Evolutionary conservation across 306 rosid species (phyloP).

Genomic region (Dryas drummondii): DNA sequence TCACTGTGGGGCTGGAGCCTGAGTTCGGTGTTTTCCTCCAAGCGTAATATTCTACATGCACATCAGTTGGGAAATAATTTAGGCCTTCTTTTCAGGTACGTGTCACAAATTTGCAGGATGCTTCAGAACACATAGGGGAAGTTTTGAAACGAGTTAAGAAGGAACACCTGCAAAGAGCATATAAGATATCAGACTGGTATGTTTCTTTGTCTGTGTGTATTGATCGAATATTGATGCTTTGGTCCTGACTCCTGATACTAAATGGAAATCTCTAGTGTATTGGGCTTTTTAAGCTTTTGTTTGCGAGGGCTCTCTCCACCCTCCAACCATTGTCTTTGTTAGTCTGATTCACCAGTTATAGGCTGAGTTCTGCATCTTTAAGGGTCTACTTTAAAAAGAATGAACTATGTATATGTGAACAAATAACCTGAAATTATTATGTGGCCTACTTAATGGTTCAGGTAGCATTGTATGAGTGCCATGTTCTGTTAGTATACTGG

Average conservation of each 20-base stretch:
- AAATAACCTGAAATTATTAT: too few relatives aligned
- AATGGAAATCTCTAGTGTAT: background rate
- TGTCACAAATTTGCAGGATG: conserved; percentile 90
- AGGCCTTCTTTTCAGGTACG: conserved; percentile 61
- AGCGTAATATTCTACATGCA: background rate
- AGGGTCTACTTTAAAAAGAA: too few relatives aligned
- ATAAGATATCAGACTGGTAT: conserved; percentile 75
- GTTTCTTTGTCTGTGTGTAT: conserved; percentile 23
- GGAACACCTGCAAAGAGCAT: conserved; percentile 83
- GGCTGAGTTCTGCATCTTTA: background rate
- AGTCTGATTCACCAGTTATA: too few relatives aligned
- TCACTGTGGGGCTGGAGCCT: background rate
- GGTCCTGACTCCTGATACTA: background rate
- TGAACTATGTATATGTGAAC: background rate
- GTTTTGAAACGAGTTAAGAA: conserved; percentile 93
- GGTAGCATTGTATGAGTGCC: background rate
- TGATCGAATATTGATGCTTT: background rate
- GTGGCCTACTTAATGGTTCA: too few relatives aligned
- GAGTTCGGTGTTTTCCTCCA: background rate
- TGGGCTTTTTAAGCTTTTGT: background rate
- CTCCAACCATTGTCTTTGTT: too few relatives aligned
- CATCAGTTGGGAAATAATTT: background rate
- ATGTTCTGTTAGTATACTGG: background rate
- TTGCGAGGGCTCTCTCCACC: background rate
- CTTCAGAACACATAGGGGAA: conserved; percentile 92